These are phyloP conservation scores for Craterostigma plantagineum DNA, from an alignment of 257 asterid species.

Conservation along the genomic window DNA sequence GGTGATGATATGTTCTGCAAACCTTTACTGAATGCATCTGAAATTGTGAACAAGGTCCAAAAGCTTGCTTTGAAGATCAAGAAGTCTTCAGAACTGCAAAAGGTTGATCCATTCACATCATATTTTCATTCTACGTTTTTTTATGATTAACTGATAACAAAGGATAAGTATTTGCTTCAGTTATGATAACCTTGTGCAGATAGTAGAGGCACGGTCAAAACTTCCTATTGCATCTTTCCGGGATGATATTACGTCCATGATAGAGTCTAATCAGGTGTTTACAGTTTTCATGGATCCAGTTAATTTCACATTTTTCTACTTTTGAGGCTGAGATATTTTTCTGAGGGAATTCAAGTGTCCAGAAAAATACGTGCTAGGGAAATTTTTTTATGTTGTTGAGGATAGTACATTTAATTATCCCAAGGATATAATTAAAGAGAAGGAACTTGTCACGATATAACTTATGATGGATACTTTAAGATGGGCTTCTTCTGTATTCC, in stretches of 20 bases:
- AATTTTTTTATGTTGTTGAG: not conserved
- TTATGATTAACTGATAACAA: conserved; percentile 1
- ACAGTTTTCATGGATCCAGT: not conserved
- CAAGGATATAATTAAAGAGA: too few relatives aligned
- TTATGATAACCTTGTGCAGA: conserved; percentile 26
- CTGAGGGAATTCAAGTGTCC: too few relatives aligned
- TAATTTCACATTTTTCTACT: too few relatives aligned
- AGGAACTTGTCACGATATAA: too few relatives aligned
- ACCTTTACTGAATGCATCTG: conserved; percentile 30
- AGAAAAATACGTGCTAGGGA: too few relatives aligned
- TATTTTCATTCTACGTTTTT: conserved; percentile 5
- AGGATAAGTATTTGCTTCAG: conserved; percentile 1
- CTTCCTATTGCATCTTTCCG: conserved; percentile 81
- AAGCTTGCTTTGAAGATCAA: conserved; percentile 34
- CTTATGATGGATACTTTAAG: too few relatives aligned
- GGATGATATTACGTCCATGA: conserved; percentile 47
- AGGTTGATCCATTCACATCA: conserved; percentile 24
- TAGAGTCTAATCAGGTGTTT: conserved; percentile 64
- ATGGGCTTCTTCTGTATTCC: too few relatives aligned
- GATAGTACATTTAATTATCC: too few relatives aligned
- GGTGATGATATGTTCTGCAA: conserved; percentile 48
- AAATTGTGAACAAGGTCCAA: conserved; percentile 38
- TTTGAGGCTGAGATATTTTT: too few relatives aligned
- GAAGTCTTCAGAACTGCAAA: conserved; percentile 30
- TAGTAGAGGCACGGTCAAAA: conserved; percentile 40